Conservation (phyloP, 2,329 filamentous ascomycete species). For the Metarhizium rileyi region DNA sequence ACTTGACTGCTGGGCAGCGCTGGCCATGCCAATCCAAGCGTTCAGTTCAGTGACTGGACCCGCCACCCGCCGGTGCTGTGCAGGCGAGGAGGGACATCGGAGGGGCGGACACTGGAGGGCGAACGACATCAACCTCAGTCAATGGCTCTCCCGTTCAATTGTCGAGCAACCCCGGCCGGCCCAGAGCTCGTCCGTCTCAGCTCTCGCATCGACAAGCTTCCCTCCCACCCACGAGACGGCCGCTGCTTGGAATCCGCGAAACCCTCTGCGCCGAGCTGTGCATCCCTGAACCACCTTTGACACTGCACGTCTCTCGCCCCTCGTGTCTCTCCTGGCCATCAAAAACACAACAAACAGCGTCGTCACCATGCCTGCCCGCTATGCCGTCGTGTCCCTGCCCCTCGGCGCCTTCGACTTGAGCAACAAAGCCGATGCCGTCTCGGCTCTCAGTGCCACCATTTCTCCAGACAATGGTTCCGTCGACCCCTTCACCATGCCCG, state of each 20-base stretch:
- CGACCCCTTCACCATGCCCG: constrained; percentile 70
- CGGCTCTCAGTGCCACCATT: constrained; percentile 63
- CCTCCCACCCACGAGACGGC: background rate
- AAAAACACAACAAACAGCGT: too few relatives aligned
- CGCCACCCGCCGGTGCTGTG: too few relatives aligned
- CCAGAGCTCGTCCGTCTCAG: background rate
- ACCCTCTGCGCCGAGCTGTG: background rate
- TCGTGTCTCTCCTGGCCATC: background rate
- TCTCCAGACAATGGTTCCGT: constrained; percentile 66
- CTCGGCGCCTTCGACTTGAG: constrained; percentile 74
- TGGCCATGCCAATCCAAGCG: too few relatives aligned
- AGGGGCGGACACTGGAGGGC: too few relatives aligned
- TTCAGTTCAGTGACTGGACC: too few relatives aligned
- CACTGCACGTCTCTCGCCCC: constrained; percentile 5
- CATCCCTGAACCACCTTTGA: background rate
- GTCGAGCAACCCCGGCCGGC: background rate
- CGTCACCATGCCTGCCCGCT: constrained; percentile 47
- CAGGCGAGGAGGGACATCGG: too few relatives aligned
- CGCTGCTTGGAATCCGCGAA: background rate
- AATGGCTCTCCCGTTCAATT: too few relatives aligned
- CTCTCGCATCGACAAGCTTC: background rate
- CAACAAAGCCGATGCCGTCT: constrained; percentile 72
- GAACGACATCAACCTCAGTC: constrained; percentile 3
- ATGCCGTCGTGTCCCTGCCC: constrained; percentile 84
- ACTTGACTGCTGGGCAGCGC: too few relatives aligned